phyloP scores from a whole-genome alignment of 2,329 filamentous ascomycete species.

The Aspergillus arachidicola region DNA sequence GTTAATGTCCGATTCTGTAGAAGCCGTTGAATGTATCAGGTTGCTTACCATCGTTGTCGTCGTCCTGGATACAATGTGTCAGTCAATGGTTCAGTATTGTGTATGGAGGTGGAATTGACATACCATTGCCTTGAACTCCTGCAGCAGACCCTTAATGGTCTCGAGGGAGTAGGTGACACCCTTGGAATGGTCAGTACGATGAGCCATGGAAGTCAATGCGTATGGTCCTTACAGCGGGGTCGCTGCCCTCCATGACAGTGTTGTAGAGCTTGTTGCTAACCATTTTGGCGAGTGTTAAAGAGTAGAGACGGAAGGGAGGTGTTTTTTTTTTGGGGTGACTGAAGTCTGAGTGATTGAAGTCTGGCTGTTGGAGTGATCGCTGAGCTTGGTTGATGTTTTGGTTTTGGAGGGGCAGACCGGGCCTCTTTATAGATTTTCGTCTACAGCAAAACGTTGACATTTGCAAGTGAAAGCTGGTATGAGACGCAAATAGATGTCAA shows the following conservation, averaged over 20 bases:
- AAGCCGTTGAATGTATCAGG: not conserved
- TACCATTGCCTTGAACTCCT: not conserved
- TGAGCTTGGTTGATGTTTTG: not conserved
- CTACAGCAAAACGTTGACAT: not conserved
- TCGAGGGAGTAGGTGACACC: not conserved
- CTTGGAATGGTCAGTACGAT: not conserved
- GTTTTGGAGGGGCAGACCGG: not conserved
- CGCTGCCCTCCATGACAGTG: not conserved
- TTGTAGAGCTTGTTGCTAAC: not conserved
- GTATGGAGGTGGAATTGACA: not conserved
- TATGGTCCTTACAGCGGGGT: not conserved
- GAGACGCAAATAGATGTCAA: not conserved
- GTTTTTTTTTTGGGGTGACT: not conserved
- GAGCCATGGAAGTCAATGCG: not conserved
- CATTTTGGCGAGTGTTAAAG: not conserved
- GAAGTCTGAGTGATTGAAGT: not conserved
- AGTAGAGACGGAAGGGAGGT: not conserved
- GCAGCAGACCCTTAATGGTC: not conserved
- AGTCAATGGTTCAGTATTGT: not conserved
- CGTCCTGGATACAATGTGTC: not conserved
- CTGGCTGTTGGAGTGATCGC: not conserved
- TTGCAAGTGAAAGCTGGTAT: not conserved
- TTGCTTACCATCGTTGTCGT: not conserved
- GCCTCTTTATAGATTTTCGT: not conserved
- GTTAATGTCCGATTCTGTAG: not conserved